Conservation (phyloP, 2,329 filamentous ascomycete genomes). For the Trichoderma sp. region DNA sequence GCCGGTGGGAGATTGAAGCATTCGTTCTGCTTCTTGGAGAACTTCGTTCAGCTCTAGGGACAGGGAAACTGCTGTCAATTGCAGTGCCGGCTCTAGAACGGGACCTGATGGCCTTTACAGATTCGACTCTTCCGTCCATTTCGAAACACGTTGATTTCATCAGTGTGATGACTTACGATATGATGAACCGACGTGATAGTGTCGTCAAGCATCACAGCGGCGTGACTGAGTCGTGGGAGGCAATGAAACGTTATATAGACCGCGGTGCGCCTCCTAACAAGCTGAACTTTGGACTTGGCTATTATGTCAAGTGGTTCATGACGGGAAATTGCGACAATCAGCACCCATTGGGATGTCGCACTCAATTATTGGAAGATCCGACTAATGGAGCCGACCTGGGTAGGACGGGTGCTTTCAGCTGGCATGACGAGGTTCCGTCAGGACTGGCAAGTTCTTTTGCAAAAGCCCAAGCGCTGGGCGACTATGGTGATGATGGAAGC, state of each 20-base stretch:
- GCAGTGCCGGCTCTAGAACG: conserved; percentile 65
- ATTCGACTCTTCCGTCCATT: conserved; percentile 59
- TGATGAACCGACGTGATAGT: conserved; percentile 69
- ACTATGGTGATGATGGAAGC: conserved; percentile 61
- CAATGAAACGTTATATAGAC: conserved; percentile 60
- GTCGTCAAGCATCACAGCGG: conserved; percentile 66
- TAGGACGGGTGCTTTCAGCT: conserved; percentile 61
- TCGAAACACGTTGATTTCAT: conserved; percentile 63
- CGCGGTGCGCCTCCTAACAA: conserved; percentile 53
- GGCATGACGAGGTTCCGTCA: conserved; percentile 54
- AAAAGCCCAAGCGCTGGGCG: conserved; percentile 53
- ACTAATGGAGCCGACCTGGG: conserved; percentile 58
- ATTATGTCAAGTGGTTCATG: conserved; percentile 66
- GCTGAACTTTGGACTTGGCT: conserved; percentile 66
- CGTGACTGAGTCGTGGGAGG: conserved; percentile 54
- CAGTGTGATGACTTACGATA: conserved; percentile 70
- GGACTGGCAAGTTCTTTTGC: conserved; percentile 60
- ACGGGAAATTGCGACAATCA: conserved; percentile 46
- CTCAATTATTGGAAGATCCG: conserved; percentile 59
- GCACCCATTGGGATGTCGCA: conserved; percentile 55
- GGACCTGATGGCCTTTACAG: conserved; percentile 69
- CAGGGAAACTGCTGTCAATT: conserved; percentile 62
- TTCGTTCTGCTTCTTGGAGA: conserved; percentile 63
- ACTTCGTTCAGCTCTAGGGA: conserved; percentile 58
- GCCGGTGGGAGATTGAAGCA: conserved; percentile 61